A percentile compares a stretch with the other conserved stretches of the same genome.
Evolutionary conservation across 371 early-diverging fungal species (phyloP).

Genomic region (Smittium culicis): DNA sequence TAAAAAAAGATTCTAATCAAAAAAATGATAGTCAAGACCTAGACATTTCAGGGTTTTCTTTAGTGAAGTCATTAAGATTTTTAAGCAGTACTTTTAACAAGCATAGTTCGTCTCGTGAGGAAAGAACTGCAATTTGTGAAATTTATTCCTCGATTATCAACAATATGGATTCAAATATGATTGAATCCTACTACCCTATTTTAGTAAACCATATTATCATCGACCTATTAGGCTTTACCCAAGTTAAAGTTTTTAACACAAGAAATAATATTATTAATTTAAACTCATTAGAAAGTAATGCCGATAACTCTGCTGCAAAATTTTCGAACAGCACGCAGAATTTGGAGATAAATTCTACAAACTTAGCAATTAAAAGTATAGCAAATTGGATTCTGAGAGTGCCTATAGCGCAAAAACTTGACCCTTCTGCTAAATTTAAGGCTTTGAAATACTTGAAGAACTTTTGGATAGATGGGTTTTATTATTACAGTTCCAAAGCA

Average conservation of each 20-base stretch:
- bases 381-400: conserved; percentile 57
- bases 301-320: background rate
- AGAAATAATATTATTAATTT: background rate
- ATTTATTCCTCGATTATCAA: conserved; percentile 60
- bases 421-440: conserved; percentile 63
- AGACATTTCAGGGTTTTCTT: background rate
- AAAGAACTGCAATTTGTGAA: conserved; percentile 64
- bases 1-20: background rate
- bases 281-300: background rate
- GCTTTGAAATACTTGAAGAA: conserved; percentile 51
- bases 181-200: conserved; percentile 56
- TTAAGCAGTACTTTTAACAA: conserved; percentile 39
- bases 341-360: conserved; percentile 15
- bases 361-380: conserved; percentile 45
- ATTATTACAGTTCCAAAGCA: background rate
- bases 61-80: conserved; percentile 41
- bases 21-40: conserved; percentile 2
- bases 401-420: conserved; percentile 53
- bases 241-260: background rate
- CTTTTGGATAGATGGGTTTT: conserved; percentile 38
- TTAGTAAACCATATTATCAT: conserved; percentile 55
- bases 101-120: conserved; percentile 45
- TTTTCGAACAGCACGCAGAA: background rate
- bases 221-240: conserved; percentile 24
- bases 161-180: conserved; percentile 49